These are phyloP conservation scores for Backusella mclennaniae DNA, from an alignment of 192 early-diverging fungal genomes.

Conservation along the genomic window DNA sequence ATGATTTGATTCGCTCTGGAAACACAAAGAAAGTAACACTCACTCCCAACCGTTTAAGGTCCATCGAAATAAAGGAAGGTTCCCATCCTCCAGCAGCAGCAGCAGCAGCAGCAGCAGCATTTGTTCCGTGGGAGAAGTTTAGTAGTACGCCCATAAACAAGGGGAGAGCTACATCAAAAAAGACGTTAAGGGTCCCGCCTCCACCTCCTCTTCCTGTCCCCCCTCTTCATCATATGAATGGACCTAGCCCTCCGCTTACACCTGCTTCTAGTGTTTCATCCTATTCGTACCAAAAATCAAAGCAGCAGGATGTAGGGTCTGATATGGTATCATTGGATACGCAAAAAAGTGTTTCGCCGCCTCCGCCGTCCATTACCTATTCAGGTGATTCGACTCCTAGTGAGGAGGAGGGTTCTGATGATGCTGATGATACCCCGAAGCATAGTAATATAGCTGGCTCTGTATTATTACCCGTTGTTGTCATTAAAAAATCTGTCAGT, in stretches of 20 bases:
- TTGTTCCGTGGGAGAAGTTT: neutral
- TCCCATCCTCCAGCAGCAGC: neutral
- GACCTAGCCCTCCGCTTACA: slow-evolving; percentile 10
- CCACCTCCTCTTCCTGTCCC: slow-evolving; percentile 3
- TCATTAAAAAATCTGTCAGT: neutral
- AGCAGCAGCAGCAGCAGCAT: neutral
- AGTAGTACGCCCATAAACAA: neutral
- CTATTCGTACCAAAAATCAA: neutral
- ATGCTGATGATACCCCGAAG: neutral
- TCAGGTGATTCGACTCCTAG: neutral
- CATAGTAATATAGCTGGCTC: slow-evolving; percentile 11
- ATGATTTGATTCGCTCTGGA: slow-evolving; percentile 50
- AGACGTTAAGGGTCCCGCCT: slow-evolving; percentile 1
- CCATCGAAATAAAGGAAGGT: slow-evolving; percentile 45
- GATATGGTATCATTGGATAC: neutral
- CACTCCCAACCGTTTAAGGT: slow-evolving; percentile 57
- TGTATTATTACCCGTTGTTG: neutral
- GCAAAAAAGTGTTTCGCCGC: neutral
- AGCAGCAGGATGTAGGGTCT: neutral
- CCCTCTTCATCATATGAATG: neutral
- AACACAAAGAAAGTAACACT: slow-evolving; percentile 58
- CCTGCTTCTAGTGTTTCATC: slow-evolving; percentile 17
- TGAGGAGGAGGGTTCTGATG: neutral
- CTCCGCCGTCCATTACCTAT: neutral
- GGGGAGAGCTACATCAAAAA: neutral